Percentiles rank a stretch among this genome's conserved stretches.
phyloP scores from a whole-genome alignment of 371 early-diverging fungal genomes.

The Dentiscutata heterogama region DNA sequence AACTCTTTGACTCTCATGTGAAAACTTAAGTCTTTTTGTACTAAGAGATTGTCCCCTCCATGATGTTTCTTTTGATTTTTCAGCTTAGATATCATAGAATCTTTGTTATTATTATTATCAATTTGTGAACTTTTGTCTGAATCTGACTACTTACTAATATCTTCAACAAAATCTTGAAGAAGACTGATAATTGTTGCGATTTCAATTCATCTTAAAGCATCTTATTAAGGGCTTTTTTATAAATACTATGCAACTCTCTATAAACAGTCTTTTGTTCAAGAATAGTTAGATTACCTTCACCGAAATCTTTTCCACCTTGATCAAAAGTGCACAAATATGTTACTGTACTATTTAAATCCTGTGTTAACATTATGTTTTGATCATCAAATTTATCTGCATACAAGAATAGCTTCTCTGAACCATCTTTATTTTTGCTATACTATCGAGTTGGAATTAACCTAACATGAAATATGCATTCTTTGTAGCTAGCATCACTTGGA shows the following conservation, averaged over 20 bases:
- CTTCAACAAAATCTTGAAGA: slow-evolving; percentile 10
- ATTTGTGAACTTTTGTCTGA: neutral
- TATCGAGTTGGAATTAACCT: neutral
- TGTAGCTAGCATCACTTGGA: slow-evolving; percentile 5
- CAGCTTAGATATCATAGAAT: neutral
- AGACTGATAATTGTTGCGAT: slow-evolving; percentile 1
- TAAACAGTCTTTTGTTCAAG: neutral
- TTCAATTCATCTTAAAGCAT: neutral
- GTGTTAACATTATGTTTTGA: no score
- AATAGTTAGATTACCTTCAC: no score
- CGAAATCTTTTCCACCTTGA: no score
- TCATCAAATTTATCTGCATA: no score
- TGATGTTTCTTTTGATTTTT: no score
- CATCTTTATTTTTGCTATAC: neutral
- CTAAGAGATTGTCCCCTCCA: no score
- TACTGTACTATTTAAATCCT: no score
- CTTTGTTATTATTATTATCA: neutral
- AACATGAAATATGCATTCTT: slow-evolving; percentile 23
- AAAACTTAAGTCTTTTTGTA: no score
- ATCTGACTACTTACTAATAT: neutral
- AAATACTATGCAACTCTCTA: neutral
- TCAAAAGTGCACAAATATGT: no score
- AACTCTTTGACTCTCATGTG: no score
- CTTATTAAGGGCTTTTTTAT: slow-evolving; percentile 3
- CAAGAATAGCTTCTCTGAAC: no score